Evolutionary conservation across 805 yeast species (phyloP).

Genomic region (Sungouiozyma ichnusensis): DNA sequence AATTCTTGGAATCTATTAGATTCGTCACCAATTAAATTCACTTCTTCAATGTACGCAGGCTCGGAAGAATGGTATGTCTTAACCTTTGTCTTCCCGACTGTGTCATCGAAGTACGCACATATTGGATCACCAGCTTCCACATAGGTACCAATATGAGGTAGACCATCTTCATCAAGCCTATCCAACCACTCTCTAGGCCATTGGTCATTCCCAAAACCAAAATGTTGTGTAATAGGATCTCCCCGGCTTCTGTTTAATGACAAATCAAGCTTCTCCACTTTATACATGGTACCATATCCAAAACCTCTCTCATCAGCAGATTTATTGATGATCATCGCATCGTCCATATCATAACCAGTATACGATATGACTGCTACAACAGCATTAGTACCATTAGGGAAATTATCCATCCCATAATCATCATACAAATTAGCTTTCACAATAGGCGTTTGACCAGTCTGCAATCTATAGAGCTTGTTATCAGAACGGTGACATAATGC

Average conservation of each 20-base stretch:
- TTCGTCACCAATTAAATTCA: conserved; percentile 83
- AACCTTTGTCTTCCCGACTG: conserved; percentile 78
- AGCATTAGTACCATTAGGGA: conserved; percentile 97
- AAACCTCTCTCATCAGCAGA: conserved; percentile 97
- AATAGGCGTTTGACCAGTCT: conserved; percentile 94
- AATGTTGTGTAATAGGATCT: conserved; percentile 88
- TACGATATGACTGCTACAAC: conserved; percentile 98
- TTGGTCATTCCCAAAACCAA: conserved; percentile 87
- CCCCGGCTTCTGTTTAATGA: conserved; percentile 71
- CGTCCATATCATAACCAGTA: conserved; percentile 99
- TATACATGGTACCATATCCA: conserved; percentile 93
- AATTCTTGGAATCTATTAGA: conserved; percentile 54
- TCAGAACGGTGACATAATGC: conserved; percentile 87
- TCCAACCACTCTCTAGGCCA: conserved; percentile 91
- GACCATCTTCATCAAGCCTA: conserved; percentile 82
- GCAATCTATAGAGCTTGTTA: conserved; percentile 85
- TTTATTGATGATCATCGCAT: conserved; percentile 96
- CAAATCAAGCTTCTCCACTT: conserved; percentile 85
- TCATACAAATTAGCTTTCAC: conserved; percentile 90
- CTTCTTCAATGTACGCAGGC: conserved; percentile 92
- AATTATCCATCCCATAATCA: conserved; percentile 94
- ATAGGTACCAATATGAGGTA: conserved; percentile 78
- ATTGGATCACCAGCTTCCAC: conserved; percentile 95
- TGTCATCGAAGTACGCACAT: conserved; percentile 85
- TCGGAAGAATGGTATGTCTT: conserved; percentile 91